Evolutionary conservation across 805 yeast species (phyloP).

Genomic region (Starmerella roubikii): DNA sequence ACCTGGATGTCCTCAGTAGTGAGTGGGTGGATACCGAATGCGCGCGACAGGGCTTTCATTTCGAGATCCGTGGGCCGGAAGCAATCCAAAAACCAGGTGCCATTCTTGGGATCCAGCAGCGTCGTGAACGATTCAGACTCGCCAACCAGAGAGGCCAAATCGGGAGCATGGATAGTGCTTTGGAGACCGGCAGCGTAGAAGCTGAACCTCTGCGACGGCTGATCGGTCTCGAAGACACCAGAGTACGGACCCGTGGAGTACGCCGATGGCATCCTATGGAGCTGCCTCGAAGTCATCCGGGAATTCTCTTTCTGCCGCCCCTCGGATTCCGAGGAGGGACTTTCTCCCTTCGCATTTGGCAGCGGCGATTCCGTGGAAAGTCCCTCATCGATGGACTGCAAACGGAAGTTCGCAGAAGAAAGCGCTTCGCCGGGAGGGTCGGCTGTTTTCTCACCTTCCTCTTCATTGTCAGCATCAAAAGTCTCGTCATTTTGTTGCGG

Average conservation of each 20-base stretch:
- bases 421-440: too few species aligned
- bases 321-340: too few species aligned
- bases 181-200: slow-evolving; percentile 75
- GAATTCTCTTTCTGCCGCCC: too few species aligned
- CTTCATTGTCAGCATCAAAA: neutral
- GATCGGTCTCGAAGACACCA: neutral
- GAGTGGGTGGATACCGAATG: slow-evolving; percentile 94
- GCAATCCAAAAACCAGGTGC: slow-evolving; percentile 95
- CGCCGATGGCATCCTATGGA: too few species aligned
- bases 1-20: slow-evolving; percentile 94
- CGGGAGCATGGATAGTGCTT: slow-evolving; percentile 82
- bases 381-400: too few species aligned
- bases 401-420: too few species aligned
- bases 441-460: too few species aligned
- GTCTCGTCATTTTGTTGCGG: neutral
- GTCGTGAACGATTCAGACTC: slow-evolving; percentile 48
- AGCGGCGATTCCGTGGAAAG: too few species aligned
- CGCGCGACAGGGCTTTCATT: slow-evolving; percentile 81
- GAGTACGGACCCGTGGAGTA: too few species aligned
- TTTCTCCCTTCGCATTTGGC: too few species aligned
- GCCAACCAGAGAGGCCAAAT: slow-evolving; percentile 56
- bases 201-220: slow-evolving; percentile 64
- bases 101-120: slow-evolving; percentile 56
- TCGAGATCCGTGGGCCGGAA: slow-evolving; percentile 88
- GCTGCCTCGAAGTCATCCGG: too few species aligned